These are phyloP conservation scores for Coemansia sp. DNA, from an alignment of 192 early-diverging fungal genomes.

Conservation along the genomic window DNA sequence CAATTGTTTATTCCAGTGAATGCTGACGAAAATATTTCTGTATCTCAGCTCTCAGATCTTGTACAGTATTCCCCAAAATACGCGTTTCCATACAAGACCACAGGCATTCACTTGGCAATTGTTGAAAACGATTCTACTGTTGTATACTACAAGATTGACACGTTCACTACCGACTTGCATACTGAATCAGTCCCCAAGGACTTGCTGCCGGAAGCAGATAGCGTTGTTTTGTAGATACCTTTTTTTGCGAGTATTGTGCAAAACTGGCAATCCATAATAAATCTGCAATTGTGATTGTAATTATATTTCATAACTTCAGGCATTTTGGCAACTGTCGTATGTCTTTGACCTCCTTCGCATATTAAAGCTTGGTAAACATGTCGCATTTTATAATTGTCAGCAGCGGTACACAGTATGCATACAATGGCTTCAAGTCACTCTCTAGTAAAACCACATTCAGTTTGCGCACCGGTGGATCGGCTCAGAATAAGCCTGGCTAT, in stretches of 20 bases:
- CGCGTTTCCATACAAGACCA: background rate
- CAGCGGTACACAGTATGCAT: background rate
- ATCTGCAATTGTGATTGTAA: too few species aligned
- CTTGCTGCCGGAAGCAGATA: too few species aligned
- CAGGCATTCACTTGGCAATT: slow-evolving; percentile 25
- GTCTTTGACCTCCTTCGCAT: too few species aligned
- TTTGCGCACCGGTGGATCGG: slow-evolving; percentile 20
- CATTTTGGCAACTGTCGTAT: too few species aligned
- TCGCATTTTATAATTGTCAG: background rate
- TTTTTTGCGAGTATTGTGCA: too few species aligned
- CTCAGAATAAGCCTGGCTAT: slow-evolving; percentile 6
- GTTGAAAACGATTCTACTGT: slow-evolving; percentile 37
- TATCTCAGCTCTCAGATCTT: slow-evolving; percentile 2
- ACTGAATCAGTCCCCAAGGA: background rate
- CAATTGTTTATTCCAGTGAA: slow-evolving; percentile 28
- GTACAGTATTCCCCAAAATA: background rate
- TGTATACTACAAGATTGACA: slow-evolving; percentile 23
- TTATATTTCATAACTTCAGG: too few species aligned
- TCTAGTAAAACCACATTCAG: slow-evolving; percentile 16
- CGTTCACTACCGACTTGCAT: background rate
- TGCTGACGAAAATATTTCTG: slow-evolving; percentile 12
- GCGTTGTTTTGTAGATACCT: too few species aligned
- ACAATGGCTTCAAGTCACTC: slow-evolving; percentile 36
- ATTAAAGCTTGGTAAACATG: too few species aligned
- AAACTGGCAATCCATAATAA: too few species aligned